Conservation (phyloP, 352 stramenopile genomes). For the Thalassiosira sp. region DNA sequence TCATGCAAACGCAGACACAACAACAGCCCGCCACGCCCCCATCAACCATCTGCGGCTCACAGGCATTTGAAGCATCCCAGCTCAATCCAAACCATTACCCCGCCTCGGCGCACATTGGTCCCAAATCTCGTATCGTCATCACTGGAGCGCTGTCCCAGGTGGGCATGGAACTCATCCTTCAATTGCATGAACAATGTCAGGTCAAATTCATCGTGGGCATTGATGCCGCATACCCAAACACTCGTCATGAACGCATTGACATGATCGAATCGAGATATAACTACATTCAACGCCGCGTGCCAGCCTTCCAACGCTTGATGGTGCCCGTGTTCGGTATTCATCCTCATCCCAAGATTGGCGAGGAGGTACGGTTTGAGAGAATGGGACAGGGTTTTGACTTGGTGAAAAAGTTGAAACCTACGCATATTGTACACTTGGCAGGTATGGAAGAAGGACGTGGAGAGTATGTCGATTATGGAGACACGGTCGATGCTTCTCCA, state of each 20-base stretch:
- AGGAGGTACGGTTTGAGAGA: conserved; percentile 34
- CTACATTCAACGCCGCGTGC: conserved; percentile 37
- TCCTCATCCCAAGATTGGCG: conserved; percentile 39
- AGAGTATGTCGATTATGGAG: conserved; percentile 43
- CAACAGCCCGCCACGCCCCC: neutral
- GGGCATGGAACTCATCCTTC: conserved; percentile 60
- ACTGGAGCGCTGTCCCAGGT: conserved; percentile 63
- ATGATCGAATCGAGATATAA: conserved; percentile 43
- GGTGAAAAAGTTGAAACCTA: conserved; percentile 45
- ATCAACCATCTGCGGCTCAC: conserved; percentile 29
- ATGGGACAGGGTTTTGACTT: conserved; percentile 37
- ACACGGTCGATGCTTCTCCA: conserved; percentile 35
- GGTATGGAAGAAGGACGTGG: conserved; percentile 46
- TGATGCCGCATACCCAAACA: conserved; percentile 61
- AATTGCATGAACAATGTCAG: conserved; percentile 58
- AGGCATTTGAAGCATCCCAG: conserved; percentile 42
- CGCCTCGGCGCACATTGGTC: conserved; percentile 19
- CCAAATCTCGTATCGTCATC: conserved; percentile 58
- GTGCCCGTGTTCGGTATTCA: conserved; percentile 51
- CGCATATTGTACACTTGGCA: conserved; percentile 57
- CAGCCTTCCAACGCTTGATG: conserved; percentile 48
- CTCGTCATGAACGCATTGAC: conserved; percentile 41
- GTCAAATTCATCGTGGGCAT: conserved; percentile 63
- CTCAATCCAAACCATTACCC: conserved; percentile 48
- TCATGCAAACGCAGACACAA: conserved; percentile 3